phyloP scores from a whole-genome alignment of 257 asterid genomes.

The Solanum lignicaule region DNA sequence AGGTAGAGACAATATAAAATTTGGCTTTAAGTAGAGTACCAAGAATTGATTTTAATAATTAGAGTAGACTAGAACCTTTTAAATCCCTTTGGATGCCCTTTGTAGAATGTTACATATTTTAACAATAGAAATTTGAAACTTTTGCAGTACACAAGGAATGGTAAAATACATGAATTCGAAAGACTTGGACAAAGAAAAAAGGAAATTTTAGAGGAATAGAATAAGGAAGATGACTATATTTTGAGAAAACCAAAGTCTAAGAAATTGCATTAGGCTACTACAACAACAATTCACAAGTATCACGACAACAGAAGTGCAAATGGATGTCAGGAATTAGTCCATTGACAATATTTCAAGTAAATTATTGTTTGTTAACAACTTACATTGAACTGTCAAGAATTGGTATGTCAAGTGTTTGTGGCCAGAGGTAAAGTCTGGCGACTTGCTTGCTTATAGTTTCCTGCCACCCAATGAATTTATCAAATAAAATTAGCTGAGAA shows the following conservation, averaged over 20 bases:
- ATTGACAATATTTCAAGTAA: neutral
- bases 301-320: neutral
- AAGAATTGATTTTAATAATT: neutral
- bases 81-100: neutral
- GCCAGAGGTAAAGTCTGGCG: conserved; percentile 64
- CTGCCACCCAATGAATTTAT: conserved; percentile 20
- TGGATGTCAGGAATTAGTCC: neutral
- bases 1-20: neutral
- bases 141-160: neutral
- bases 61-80: neutral
- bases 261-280: neutral
- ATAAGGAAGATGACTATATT: neutral
- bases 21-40: neutral
- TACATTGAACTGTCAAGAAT: conserved; percentile 65
- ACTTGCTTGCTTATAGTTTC: conserved; percentile 43
- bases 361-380: conserved; percentile 14
- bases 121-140: neutral
- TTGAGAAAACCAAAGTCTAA: neutral
- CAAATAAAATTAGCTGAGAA: neutral
- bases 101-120: neutral
- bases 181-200: neutral
- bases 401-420: conserved; percentile 48
- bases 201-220: neutral
- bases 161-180: neutral
- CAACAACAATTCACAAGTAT: neutral